phyloP scores from a whole-genome alignment of 2,329 filamentous ascomycete species.

The Clonostachys rhizophaga region DNA sequence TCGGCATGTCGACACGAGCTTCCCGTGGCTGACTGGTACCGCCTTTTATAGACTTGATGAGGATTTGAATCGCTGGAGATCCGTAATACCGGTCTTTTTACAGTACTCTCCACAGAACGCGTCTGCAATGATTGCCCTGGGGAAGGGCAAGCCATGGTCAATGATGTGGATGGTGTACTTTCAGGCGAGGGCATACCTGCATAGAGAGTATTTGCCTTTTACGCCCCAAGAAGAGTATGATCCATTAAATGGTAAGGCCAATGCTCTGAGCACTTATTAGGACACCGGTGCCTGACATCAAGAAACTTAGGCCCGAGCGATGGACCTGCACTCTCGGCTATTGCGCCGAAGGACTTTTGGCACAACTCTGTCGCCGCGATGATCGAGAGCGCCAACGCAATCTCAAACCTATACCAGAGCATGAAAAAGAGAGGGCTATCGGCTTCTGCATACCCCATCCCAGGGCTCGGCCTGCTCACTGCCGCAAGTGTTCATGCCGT shows the following conservation, averaged over 20 bases:
- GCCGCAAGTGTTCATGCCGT: background rate
- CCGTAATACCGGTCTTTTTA: background rate
- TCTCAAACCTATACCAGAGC: background rate
- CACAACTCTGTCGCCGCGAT: background rate
- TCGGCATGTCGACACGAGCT: background rate
- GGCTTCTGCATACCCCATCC: background rate
- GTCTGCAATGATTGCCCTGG: background rate
- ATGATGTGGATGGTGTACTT: slow-evolving; percentile 1
- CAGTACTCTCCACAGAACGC: background rate
- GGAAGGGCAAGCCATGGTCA: background rate
- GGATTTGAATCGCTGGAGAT: background rate
- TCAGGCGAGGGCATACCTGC: slow-evolving; percentile 1
- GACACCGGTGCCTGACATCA: background rate
- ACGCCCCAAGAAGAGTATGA: background rate
- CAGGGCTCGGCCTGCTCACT: background rate
- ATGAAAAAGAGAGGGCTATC: background rate
- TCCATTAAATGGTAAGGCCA: background rate
- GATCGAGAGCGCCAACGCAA: slow-evolving; percentile 1
- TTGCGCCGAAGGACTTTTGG: background rate
- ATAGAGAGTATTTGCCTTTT: slow-evolving; percentile 1
- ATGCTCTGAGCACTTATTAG: background rate
- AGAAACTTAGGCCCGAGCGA: background rate
- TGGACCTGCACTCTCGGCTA: background rate
- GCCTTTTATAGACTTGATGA: background rate
- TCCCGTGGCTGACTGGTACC: background rate